Base-by-base conservation (phyloP, 331 rosid genomes). In the Cydonia oblonga region DNA sequence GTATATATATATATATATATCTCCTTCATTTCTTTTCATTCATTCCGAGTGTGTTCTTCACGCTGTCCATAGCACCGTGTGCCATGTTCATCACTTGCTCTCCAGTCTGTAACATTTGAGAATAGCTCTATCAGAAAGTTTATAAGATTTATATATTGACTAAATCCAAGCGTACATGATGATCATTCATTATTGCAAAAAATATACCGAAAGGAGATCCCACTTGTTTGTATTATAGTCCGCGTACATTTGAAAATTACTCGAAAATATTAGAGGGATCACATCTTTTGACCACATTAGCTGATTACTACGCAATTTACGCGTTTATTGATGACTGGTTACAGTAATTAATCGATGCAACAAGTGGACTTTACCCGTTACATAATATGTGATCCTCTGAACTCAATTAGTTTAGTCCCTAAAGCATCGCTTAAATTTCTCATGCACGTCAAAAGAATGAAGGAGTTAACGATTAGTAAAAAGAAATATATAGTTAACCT, bases 31-130 rank as follows among this genome's bases (percentile, higher is more conserved):
- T 54, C 70, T 85, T 79, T 19, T 84, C 77, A 71, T 83, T 85
- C 91, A 87, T 81, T 18, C 96, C 91, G 2, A 89, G 87, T 15
- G 89, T 83, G 72, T 69, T 84, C 83, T 87, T 89, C 72, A 89
- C 88, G 22, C 26, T 81, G 0, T 87, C 90, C 54, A 85, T 42
- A 20, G 95, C 88, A 62, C 80, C 89, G 10, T 89, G 89, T 79
- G 95, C 91, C 89, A 86, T 86, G 79, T 30, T 68, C 86, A 64
- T 80, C 86, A 81, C 77, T 40, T 85, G 90, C 64, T 85, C 91
- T 51, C 88, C 88, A 4, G 86, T 89, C 96, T 89, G 69, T 72
- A 71, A 23, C 66, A 80, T 33, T 0, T 70, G 61, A 3, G 69
- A 26, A 24, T 40, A 57, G 26, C 61, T 49, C 54, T 18, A 56